A percentile compares a stretch with the other conserved stretches of the same genome.
These are phyloP conservation scores for Westerdykella sp. DNA, from an alignment of 2,329 filamentous ascomycete species.

Conservation along the genomic window DNA sequence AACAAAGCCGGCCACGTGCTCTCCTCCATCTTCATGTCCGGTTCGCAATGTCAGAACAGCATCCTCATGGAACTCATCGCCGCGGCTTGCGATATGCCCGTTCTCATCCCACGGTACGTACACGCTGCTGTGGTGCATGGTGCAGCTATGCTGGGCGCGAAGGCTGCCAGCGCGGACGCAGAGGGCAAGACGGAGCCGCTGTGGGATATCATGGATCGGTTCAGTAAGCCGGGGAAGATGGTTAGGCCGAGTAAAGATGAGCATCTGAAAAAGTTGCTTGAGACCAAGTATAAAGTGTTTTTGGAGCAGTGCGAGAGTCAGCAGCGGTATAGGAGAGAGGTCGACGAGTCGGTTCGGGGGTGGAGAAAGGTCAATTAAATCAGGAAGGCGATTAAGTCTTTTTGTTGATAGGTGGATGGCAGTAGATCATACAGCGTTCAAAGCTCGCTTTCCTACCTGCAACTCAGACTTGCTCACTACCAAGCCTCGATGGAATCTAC, in stretches of 20 bases:
- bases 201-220: constrained; percentile 96
- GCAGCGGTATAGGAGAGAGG: constrained; percentile 69
- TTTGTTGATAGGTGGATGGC: background rate
- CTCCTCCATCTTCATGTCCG: constrained; percentile 95
- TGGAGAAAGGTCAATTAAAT: constrained; percentile 17
- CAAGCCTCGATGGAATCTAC: too few relatives aligned
- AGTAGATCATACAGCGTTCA: too few relatives aligned
- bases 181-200: constrained; percentile 76
- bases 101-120: constrained; percentile 88
- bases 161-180: constrained; percentile 79
- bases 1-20: constrained; percentile 84
- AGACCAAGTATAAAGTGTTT: constrained; percentile 93
- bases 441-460: too few relatives aligned
- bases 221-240: constrained; percentile 87
- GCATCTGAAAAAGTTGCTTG: constrained; percentile 70
- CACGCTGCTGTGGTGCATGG: constrained; percentile 94
- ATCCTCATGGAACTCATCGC: constrained; percentile 88
- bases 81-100: constrained; percentile 84
- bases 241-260: constrained; percentile 67
- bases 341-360: constrained; percentile 54
- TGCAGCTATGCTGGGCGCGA: constrained; percentile 96
- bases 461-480: too few relatives aligned
- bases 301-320: constrained; percentile 85
- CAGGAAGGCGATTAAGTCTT: too few relatives aligned
- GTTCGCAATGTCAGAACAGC: constrained; percentile 92